Evolutionary conservation across 2,329 filamentous ascomycete species (phyloP).

Genomic region (Rugonectria rugulosa): DNA sequence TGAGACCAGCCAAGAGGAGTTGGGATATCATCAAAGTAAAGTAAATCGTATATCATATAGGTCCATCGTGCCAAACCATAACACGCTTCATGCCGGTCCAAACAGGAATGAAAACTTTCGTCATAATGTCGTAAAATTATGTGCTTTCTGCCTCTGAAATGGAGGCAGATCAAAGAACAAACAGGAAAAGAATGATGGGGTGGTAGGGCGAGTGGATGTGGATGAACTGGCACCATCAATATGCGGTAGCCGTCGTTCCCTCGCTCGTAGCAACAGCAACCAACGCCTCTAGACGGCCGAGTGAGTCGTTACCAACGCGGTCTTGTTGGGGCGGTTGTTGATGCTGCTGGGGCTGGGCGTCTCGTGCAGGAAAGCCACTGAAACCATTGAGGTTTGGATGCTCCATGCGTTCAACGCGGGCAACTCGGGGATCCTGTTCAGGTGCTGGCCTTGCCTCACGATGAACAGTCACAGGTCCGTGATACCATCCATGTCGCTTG

Average conservation of each 20-base stretch:
- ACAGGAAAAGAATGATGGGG: neutral
- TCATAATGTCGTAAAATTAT: slow-evolving; percentile 35
- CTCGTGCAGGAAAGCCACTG: slow-evolving; percentile 56
- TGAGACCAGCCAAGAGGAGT: slow-evolving; percentile 19
- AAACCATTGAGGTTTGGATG: slow-evolving; percentile 64
- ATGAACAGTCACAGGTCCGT: slow-evolving; percentile 55
- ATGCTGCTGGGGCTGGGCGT: slow-evolving; percentile 39
- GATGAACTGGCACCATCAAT: slow-evolving; percentile 32
- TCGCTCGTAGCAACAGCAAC: slow-evolving; percentile 56
- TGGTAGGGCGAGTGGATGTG: neutral
- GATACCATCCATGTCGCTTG: slow-evolving; percentile 78
- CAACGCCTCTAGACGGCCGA: slow-evolving; percentile 51
- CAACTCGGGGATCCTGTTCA: slow-evolving; percentile 43
- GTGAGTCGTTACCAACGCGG: slow-evolving; percentile 41
- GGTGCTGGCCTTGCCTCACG: slow-evolving; percentile 44
- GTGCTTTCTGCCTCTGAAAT: slow-evolving; percentile 26
- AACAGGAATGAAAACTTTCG: slow-evolving; percentile 26
- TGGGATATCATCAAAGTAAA: slow-evolving; percentile 30
- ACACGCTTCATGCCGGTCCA: slow-evolving; percentile 33
- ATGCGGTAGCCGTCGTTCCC: slow-evolving; percentile 51
- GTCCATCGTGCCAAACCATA: slow-evolving; percentile 28
- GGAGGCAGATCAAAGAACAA: neutral
- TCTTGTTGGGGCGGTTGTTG: slow-evolving; percentile 43
- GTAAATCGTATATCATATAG: slow-evolving; percentile 34
- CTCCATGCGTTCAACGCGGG: slow-evolving; percentile 63